Base-by-base conservation (phyloP, 257 asterid genomes). In the Solanum virginianum region DNA sequence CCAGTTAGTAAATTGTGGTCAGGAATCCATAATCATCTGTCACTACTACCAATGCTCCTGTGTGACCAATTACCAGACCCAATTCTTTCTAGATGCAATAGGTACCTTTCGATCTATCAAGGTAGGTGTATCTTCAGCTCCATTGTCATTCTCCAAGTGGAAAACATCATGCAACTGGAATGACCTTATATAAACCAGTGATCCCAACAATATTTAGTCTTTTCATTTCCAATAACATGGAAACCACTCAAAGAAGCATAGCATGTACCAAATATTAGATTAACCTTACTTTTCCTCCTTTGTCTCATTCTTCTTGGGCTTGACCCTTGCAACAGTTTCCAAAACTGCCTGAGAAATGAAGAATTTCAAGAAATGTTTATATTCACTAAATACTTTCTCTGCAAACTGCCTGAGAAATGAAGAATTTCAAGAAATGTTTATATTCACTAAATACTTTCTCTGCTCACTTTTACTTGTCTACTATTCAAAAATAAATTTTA, bases 261-360 rank as follows among this genome's bases (percentile, higher is more conserved):
- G 62, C 41, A 49, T 47, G 60, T 75, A 53, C 7, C n/a, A 24
- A 75, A 75, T 75, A 75, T 16, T 82, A 89, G 22, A 84, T 72
- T 57, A 85, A 80, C 43, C 91, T 41, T 91, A 94, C 98, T 93
- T 94, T 80, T 92, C 97, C 84, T 92, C 94, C 87, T 89, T 94
- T 1, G 95, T 94, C 81, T 92, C 97, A 86, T 94, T 94, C 88
- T 92, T 94, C 95, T 94, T 94, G 91, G 93, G 91, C 94, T 88
- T 90, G 79, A 94, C 92, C 89, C 97, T 91, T 60, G 98, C 98
- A 90, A 94, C 97, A 86, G 95, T 92, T 89, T 93, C 98, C 87
- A 94, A 85, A 89, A 92, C 94, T 80, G 98, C 98, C 97, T 94
- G 94, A 65, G 85, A 86, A 87, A 85, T 87, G 88, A 90, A 57